Conservation (phyloP, 371 early-diverging fungal genomes). For the Mortierella sp. region DNA sequence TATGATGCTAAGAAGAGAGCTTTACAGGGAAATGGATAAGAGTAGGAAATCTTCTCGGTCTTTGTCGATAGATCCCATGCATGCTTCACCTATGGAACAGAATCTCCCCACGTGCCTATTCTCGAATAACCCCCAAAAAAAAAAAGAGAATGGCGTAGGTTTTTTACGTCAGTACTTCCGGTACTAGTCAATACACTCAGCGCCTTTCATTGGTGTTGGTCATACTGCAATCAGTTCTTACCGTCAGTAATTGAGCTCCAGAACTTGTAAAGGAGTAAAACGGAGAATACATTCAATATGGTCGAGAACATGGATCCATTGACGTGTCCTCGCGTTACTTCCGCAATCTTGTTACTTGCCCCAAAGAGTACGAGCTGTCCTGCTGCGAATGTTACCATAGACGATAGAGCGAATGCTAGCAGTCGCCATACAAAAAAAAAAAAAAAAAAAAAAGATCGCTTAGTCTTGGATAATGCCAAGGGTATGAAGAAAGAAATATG, state of each 20-base stretch:
- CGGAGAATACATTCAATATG: conserved; percentile 17
- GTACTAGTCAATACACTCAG: too few species aligned
- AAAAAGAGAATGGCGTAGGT: not conserved
- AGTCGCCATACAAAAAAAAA: not conserved
- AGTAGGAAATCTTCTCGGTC: too few species aligned
- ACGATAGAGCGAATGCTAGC: conserved; percentile 16
- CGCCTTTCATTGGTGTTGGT: too few species aligned
- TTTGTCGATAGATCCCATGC: too few species aligned
- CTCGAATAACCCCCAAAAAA: not conserved
- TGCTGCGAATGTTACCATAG: conserved; percentile 6
- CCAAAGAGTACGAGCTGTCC: conserved; percentile 27
- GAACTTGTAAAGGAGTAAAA: conserved; percentile 22
- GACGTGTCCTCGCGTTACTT: conserved; percentile 5
- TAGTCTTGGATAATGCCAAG: too few species aligned
- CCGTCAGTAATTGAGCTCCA: conserved; percentile 32
- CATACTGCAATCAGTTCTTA: not conserved
- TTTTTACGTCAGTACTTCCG: too few species aligned
- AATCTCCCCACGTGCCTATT: conserved; percentile 33
- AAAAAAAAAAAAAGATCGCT: not conserved
- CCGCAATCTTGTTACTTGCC: conserved; percentile 15
- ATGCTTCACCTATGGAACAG: too few species aligned
- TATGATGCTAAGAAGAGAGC: too few species aligned
- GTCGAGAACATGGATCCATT: conserved; percentile 26
- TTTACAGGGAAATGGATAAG: too few species aligned
- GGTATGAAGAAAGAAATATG: too few species aligned